Evolutionary conservation across 768 basidiomycete genomes (phyloP).

Genomic region (Tricholoma saponaceum): DNA sequence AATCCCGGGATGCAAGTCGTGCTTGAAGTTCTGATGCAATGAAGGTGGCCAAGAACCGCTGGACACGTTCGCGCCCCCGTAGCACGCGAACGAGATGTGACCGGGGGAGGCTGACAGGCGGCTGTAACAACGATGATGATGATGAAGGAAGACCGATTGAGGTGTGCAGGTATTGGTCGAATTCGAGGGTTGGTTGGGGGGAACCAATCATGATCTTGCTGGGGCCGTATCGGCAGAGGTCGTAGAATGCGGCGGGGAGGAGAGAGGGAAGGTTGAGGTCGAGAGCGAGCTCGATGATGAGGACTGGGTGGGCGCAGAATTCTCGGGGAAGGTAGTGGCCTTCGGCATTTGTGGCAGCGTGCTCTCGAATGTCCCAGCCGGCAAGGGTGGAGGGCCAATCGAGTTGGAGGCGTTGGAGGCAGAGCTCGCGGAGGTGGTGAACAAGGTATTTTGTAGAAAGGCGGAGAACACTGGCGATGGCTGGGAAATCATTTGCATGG

Average conservation of each 20-base stretch:
- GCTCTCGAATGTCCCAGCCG: slow-evolving; percentile 69
- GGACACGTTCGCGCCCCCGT: slow-evolving; percentile 61
- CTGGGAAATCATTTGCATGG: slow-evolving; percentile 50
- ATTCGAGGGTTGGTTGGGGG: slow-evolving; percentile 25
- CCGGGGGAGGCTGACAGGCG: slow-evolving; percentile 12
- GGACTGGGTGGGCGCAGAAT: slow-evolving; percentile 60
- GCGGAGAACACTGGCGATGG: slow-evolving; percentile 61
- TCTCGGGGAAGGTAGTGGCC: slow-evolving; percentile 61
- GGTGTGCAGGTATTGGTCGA: slow-evolving; percentile 20
- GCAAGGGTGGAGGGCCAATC: slow-evolving; percentile 69
- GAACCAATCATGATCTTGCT: slow-evolving; percentile 63
- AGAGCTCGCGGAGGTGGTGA: slow-evolving; percentile 58
- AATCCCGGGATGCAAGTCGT: slow-evolving; percentile 44
- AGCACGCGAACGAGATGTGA: slow-evolving; percentile 37
- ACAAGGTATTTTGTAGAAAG: slow-evolving; percentile 76
- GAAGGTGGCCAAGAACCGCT: slow-evolving; percentile 59
- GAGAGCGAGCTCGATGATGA: slow-evolving; percentile 65
- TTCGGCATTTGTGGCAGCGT: slow-evolving; percentile 40
- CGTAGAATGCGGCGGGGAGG: slow-evolving; percentile 71
- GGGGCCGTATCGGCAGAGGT: slow-evolving; percentile 68
- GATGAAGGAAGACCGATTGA: not conserved
- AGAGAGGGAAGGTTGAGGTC: slow-evolving; percentile 55
- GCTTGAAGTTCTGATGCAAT: slow-evolving; percentile 50
- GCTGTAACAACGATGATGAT: slow-evolving; percentile 22
- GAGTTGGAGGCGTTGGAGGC: slow-evolving; percentile 50